Conservation (phyloP, 2,329 filamentous ascomycete genomes). For the Diplodia intermedia region DNA sequence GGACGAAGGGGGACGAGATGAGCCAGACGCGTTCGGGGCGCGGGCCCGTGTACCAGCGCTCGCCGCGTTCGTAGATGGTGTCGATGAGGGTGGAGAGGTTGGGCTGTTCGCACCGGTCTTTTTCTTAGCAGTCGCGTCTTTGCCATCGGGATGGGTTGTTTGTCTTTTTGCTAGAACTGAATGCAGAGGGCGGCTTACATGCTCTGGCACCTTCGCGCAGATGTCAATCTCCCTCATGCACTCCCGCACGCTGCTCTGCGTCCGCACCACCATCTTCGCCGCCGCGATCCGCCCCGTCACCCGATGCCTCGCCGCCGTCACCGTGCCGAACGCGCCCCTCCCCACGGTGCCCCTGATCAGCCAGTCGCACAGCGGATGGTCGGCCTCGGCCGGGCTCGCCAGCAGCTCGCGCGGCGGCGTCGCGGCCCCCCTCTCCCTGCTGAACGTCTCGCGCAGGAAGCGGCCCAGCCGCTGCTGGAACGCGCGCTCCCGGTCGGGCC, state of each 20-base stretch:
- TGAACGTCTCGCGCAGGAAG: constrained; percentile 11
- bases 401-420: constrained; percentile 13
- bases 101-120: not conserved
- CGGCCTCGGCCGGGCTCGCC: constrained; percentile 8
- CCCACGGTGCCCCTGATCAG: constrained; percentile 17
- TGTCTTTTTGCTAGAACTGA: not conserved
- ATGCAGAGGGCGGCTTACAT: constrained; percentile 4
- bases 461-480: constrained; percentile 6
- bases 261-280: constrained; percentile 26
- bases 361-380: constrained; percentile 20
- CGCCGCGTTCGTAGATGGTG: constrained; percentile 20
- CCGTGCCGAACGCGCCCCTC: constrained; percentile 17
- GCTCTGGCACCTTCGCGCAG: constrained; percentile 1
- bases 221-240: constrained; percentile 23
- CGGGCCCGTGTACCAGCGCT: constrained; percentile 15
- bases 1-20: constrained; percentile 17
- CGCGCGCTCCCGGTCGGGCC: not conserved
- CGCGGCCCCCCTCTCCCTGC: not conserved
- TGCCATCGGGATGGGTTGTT: too few relatives aligned
- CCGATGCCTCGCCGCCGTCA: constrained; percentile 18
- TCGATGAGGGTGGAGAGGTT: constrained; percentile 19
- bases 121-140: not conserved
- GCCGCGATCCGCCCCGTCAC: constrained; percentile 15
- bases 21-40: constrained; percentile 24
- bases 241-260: constrained; percentile 1